Conservation (phyloP, 176 grass and related monocot genomes). For the Dendrocalamus sinicus region DNA sequence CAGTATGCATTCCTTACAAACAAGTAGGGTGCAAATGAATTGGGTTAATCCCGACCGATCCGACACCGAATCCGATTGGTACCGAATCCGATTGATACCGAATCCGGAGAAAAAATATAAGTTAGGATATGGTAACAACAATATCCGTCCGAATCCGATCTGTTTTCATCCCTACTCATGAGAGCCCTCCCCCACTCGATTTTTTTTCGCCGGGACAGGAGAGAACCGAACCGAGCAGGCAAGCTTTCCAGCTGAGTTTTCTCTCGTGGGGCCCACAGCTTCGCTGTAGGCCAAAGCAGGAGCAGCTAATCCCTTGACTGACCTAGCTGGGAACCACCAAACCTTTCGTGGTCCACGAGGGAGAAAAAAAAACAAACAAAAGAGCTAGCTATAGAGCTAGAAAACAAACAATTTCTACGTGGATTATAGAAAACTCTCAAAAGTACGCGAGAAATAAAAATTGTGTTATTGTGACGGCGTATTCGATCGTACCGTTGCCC, state of each 20-base stretch:
- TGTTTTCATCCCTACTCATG: too few relatives aligned
- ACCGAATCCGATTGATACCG: too few relatives aligned
- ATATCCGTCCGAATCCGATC: too few relatives aligned
- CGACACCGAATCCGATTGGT: too few relatives aligned
- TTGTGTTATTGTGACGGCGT: not conserved
- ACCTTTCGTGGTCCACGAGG: not conserved
- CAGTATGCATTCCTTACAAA: too few relatives aligned
- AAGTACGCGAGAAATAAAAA: not conserved
- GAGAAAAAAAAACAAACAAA: not conserved
- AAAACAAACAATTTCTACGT: too few relatives aligned
- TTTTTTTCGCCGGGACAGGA: too few relatives aligned
- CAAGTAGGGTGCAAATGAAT: too few relatives aligned
- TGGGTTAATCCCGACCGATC: too few relatives aligned
- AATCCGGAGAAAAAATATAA: too few relatives aligned
- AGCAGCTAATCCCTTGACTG: slow-evolving; percentile 30
- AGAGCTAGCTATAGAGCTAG: not conserved
- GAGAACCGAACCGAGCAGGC: not conserved
- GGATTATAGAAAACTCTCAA: not conserved
- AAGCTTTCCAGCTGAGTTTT: slow-evolving; percentile 23
- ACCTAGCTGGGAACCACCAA: not conserved
- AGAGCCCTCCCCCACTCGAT: too few relatives aligned
- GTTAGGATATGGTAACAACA: too few relatives aligned
- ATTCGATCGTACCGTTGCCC: slow-evolving; percentile 45
- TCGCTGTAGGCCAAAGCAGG: not conserved
- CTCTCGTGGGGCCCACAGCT: not conserved